Base-by-base conservation (phyloP, 805 yeast species). In the Cyberlindnera euphorbiiphila region DNA sequence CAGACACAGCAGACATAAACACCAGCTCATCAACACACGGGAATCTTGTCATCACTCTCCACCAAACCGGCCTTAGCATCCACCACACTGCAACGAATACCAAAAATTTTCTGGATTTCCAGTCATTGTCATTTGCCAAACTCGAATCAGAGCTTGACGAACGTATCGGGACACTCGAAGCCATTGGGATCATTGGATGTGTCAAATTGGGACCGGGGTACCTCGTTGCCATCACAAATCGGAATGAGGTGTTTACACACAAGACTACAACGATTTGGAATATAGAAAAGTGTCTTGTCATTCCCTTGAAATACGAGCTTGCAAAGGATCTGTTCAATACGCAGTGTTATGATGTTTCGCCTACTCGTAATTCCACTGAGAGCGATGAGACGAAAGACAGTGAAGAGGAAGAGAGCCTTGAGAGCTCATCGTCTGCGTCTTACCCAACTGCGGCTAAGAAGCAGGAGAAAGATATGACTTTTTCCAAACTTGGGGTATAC, bases 161-260 rank as follows among this genome's bases (percentile, higher is more conserved):
- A 4, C 34, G 36, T 2, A 34, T 43, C 12, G 49, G 45, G 4
- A 18, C 32, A 4, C 9, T 51, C 2, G 24, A 26, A 2, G 39
- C 41, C 3, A 16, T 37, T 7, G 55, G 54, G 4, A 29, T 54
- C 10, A 32, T 53, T 14, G 59, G 59, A 1, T 16, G 35, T 18
- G 51, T 50, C 13, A 41, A 38, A 8, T 30, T 55, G 7, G 60
- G 57, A 1, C 57, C 60, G 2, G 58, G 58, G 4, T 55, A 46
- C 31, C 39, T 55, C 11, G 27, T 52, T 0, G 25, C 43, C 11
- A 42, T 54, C 12, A 37, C 43, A 3, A 29, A 47, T 5, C 46
- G 47, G 25, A 34, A 39, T 12, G 29, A 36, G 1, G 53, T 42
- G 3, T 53, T 54, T 21, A 20, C 32, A 12, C 29, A 40, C 18